Evolutionary conservation across 2,329 filamentous ascomycete species (phyloP).

Genomic region (Ilyonectria sp.): DNA sequence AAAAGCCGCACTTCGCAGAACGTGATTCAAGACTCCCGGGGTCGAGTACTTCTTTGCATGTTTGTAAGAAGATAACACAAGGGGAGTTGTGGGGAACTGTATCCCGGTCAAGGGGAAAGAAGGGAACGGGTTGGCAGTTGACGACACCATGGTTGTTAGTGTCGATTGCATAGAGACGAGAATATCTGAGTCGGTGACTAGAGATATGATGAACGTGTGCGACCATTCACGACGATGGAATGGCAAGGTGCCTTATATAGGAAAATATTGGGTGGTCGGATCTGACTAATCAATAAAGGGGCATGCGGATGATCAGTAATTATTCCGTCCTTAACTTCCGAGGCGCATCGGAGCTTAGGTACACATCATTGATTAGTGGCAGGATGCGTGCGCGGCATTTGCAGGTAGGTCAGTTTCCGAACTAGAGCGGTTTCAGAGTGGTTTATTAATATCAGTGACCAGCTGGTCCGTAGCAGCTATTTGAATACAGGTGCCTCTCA

Average conservation of each 20-base stretch:
- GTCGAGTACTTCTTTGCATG: conserved; percentile 9
- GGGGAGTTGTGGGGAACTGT: conserved; percentile 10
- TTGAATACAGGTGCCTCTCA: conserved; percentile 3
- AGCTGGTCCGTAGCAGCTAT: background rate
- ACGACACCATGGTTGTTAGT: conserved; percentile 6
- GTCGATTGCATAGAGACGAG: conserved; percentile 5
- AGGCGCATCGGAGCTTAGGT: conserved; percentile 12
- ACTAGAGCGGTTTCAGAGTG: conserved; percentile 8
- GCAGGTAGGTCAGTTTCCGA: conserved; percentile 6
- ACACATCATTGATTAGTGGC: conserved; percentile 2
- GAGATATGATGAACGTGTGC: background rate
- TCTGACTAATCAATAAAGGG: conserved; percentile 7
- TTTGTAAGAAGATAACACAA: conserved; percentile 11
- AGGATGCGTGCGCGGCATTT: conserved; percentile 11
- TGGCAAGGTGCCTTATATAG: conserved; percentile 3
- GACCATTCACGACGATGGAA: conserved; percentile 5
- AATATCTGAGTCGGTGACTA: background rate
- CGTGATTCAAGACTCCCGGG: conserved; percentile 12
- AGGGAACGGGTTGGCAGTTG: conserved; percentile 10
- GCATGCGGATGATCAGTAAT: conserved; percentile 7
- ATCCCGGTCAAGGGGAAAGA: conserved; percentile 12
- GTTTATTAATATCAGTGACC: conserved; percentile 2
- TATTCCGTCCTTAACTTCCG: conserved; percentile 2
- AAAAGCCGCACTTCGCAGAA: conserved; percentile 10
- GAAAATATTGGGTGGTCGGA: conserved; percentile 2